Base-by-base conservation (phyloP, 1,284 basidiomycete species). In the Tetrapyrgos nigripes region DNA sequence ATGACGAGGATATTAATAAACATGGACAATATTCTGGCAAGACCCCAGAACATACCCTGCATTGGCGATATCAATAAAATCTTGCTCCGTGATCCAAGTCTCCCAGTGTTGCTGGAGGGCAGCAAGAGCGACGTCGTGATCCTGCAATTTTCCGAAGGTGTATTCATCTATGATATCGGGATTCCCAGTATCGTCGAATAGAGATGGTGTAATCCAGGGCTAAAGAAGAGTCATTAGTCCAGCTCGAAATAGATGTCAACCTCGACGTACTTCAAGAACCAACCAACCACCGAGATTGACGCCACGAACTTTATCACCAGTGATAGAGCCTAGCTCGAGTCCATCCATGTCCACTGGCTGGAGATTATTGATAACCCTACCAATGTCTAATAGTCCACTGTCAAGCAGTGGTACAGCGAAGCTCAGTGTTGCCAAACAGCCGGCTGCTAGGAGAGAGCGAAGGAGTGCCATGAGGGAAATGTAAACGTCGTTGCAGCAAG, bases 171-270 rank as follows among this genome's bases (percentile, higher is more conserved):
- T 73, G 59, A 88, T n/a, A 14, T 51, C 1, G 11, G 17, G 8
- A 53, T 28, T 50, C 27, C 82, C 87, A 0, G 93, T 93, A 67
- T 83, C 79, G 64, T 93, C 90, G 69, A 96, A 98, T 19, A 96
- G 72, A 50, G 88, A 90, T 9, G 94, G 94, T 0, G 91, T 93
- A 64, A 93, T 91, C 90, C 91, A 93, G 21, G 92, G 91, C 88
- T 88, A 62, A 43, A 53, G 27, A 33, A n/a, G 53, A 19, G n/a
- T n/a, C 23, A 31, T 28, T 17, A n/a, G 5, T 29, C 5, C 31
- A 10, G 37, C 27, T 9, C 13, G 9, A 19, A 13, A 43, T 11
- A 44, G 50, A 27, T n/a, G 6, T 31, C 3, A 49, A 9, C 23
- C 13, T 10, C n/a, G 1, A 63, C 70, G 47, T 46, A 88, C 89